phyloP scores from a whole-genome alignment of 106 monocot species.

The Dendrobium nobile region DNA sequence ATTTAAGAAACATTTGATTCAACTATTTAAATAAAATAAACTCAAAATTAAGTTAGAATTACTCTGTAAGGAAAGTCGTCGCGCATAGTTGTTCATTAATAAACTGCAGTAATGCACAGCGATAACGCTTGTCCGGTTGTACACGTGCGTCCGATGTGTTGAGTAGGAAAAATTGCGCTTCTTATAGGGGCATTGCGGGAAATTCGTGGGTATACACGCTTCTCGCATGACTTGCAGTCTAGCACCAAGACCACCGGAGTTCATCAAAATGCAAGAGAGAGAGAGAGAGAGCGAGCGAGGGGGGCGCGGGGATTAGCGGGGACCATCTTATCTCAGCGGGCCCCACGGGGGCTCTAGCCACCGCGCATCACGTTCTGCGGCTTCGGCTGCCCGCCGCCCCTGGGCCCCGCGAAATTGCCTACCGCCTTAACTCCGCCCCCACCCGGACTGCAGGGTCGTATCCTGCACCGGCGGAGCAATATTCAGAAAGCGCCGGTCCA shows the following conservation, averaged over 20 bases:
- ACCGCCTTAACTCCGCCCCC: no score
- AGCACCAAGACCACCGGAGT: no score
- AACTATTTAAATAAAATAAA: no score
- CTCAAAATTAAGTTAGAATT: no score
- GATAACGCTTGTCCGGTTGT: no score
- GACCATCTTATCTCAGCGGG: neutral
- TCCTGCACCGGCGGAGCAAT: constrained; percentile 1
- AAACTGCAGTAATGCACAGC: no score
- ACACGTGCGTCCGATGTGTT: no score
- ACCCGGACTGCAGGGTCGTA: neutral
- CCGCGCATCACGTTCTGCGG: constrained; percentile 1
- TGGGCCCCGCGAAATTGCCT: neutral
- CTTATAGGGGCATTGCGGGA: neutral
- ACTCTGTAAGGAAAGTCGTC: no score
- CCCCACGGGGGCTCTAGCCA: neutral
- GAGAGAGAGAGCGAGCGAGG: neutral
- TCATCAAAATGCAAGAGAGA: neutral
- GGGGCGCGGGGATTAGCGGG: neutral
- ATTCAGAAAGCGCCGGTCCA: neutral
- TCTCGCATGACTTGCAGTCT: neutral
- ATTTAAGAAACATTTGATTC: no score
- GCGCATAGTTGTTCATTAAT: no score
- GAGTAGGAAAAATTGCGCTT: neutral
- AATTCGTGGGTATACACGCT: neutral
- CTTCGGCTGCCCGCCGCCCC: neutral